A percentile compares a stretch with the other conserved stretches of the same genome.
Conservation (phyloP, 2,329 filamentous ascomycete genomes). For the Calonectria crousiana region DNA sequence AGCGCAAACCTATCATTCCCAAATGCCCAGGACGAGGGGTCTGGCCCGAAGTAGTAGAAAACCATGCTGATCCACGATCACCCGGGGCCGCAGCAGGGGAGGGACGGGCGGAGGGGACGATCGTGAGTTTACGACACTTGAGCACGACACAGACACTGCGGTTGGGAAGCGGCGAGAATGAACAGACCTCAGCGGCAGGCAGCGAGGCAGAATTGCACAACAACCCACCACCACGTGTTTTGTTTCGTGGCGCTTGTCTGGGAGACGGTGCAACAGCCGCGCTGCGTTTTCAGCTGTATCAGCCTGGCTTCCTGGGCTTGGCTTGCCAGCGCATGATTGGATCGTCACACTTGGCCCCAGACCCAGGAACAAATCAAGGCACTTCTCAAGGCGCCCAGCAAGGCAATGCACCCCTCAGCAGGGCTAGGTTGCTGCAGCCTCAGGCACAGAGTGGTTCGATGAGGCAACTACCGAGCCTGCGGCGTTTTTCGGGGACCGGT, state of each 20-base stretch:
- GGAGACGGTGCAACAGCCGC: background rate
- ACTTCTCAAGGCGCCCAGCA: background rate
- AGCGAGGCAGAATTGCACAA: background rate
- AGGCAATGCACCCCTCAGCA: background rate
- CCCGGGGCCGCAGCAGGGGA: background rate
- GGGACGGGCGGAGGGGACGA: background rate
- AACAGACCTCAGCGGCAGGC: background rate
- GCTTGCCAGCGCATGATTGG: background rate
- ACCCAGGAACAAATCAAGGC: background rate
- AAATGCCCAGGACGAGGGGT: conserved; percentile 28
- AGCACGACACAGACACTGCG: background rate
- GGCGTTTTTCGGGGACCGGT: background rate
- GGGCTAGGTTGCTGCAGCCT: background rate
- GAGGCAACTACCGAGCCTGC: background rate
- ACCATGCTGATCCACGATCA: conserved; percentile 23
- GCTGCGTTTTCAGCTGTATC: conserved; percentile 6
- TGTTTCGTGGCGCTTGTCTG: conserved; percentile 1
- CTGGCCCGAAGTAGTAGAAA: conserved; percentile 30
- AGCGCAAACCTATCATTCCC: conserved; percentile 24
- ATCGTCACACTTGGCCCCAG: too few relatives aligned
- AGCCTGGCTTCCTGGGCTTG: background rate
- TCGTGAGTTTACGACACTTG: background rate
- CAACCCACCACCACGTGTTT: background rate
- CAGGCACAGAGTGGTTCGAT: background rate
- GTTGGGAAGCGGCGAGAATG: background rate